Base-by-base conservation (phyloP, 352 stramenopile species). In the Phytophthora pini region DNA sequence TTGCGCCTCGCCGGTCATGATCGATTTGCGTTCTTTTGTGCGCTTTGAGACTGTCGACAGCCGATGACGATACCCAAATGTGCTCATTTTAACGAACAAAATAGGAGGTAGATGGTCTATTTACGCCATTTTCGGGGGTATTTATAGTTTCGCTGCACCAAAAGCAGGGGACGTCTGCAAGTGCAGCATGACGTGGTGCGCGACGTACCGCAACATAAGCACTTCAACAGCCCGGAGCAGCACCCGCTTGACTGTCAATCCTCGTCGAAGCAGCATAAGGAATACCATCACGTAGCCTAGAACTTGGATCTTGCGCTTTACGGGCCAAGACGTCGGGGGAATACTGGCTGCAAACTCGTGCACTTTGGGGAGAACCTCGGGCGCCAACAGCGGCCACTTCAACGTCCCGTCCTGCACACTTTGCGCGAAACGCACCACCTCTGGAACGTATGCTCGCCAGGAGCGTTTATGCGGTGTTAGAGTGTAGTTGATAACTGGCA, bases 401-500 rank as follows among this genome's bases (percentile, higher is more conserved):
- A 91, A 67, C 39, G 72, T 80, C n/a, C 79, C 80, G 9, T 76
- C 63, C 39, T 89, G 77, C 44, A 87, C 56, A 52, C 72, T 85
- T 29, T 78, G 61, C 15, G 82, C 48, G 27, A 91, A 76, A 6
- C 76, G 71, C n/a, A 90, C 36, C 29, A 88, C 54, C 41, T 93
- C 82, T 5, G 65, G 61, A 12, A 79, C 52, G 50, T 90, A 81
- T 13, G 73, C 70, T 41, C 65, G 66, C 73, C 75, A 88, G 3
- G 77, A 69, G 2, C 65, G 72, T 26, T 82, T 77, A n/a, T 66
- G 82, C 3, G 84, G 84, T 10, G 77, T 66, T 9, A 87, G 50
- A 10, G 79, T 88, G 61, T 80, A 93, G 51, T 87, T 78, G 8
- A 91, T 67, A 41, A 93, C 79, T 13, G 84, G 84, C 36, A 93